phyloP scores from a whole-genome alignment of 2,329 filamentous ascomycete genomes.

The Fusarium albidum region DNA sequence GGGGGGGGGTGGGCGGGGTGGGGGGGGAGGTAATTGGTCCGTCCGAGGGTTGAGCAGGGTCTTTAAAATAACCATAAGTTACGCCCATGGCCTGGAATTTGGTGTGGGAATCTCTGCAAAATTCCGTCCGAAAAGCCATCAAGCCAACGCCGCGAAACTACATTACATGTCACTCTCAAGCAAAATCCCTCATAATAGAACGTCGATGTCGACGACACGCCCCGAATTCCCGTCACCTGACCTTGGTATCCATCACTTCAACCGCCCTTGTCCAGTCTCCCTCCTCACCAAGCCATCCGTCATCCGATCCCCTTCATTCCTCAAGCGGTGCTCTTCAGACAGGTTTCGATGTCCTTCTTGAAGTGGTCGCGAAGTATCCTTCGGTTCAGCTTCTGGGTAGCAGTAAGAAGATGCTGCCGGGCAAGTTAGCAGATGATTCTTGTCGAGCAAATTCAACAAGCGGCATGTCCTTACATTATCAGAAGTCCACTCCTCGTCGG shows the following conservation, averaged over 20 bases:
- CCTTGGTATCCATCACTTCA: constrained; percentile 37
- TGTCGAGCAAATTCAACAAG: not conserved
- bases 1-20: no score
- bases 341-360: constrained; percentile 58
- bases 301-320: constrained; percentile 1
- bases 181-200: constrained; percentile 20
- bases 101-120: constrained; percentile 15
- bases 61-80: constrained; percentile 19
- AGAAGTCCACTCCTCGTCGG: constrained; percentile 89
- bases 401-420: constrained; percentile 64
- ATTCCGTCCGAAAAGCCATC: constrained; percentile 33
- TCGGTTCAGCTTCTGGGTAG: constrained; percentile 69
- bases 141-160: constrained; percentile 40
- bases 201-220: constrained; percentile 6
- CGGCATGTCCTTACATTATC: constrained; percentile 71
- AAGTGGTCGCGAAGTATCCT: constrained; percentile 59
- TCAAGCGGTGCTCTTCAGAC: constrained; percentile 44
- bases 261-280: constrained; percentile 15
- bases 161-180: constrained; percentile 35
- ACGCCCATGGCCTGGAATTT: constrained; percentile 14
- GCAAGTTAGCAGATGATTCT: constrained; percentile 30
- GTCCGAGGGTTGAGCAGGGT: constrained; percentile 1
- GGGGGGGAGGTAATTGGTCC: no score
- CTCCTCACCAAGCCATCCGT: constrained; percentile 7
- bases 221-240: constrained; percentile 2